Conservation (phyloP, 192 early-diverging fungal genomes). For the Hyaloraphidium curvatum region DNA sequence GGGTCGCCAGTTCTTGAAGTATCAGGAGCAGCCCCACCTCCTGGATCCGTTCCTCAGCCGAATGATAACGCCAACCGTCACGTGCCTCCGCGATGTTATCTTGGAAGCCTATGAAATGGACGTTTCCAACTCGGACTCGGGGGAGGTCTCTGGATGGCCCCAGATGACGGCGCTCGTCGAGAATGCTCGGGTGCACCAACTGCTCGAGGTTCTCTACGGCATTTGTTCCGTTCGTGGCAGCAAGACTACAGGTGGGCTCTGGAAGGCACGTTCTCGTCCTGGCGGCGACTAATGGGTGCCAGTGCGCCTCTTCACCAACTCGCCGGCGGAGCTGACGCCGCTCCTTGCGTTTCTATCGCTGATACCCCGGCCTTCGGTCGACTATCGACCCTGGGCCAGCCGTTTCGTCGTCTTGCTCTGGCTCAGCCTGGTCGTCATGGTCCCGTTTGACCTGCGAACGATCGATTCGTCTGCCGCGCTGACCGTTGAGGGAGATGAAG, state of each 20-base stretch:
- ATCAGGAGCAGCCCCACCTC: constrained; percentile 59
- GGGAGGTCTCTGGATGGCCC: neutral
- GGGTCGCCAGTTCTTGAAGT: constrained; percentile 9
- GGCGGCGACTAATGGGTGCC: neutral
- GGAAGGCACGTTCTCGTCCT: neutral
- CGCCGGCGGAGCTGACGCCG: constrained; percentile 74
- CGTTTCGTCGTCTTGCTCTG: constrained; percentile 73
- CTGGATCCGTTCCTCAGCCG: constrained; percentile 54
- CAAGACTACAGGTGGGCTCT: constrained; percentile 53
- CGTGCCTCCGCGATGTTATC: constrained; percentile 26
- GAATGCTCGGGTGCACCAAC: constrained; percentile 1
- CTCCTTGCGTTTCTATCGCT: constrained; percentile 43
- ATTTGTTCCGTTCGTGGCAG: constrained; percentile 73
- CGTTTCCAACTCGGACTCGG: neutral
- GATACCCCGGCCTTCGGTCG: constrained; percentile 6
- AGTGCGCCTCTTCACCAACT: constrained; percentile 83
- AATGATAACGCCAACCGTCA: constrained; percentile 38
- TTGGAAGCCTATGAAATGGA: constrained; percentile 2
- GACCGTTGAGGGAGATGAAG: too few relatives aligned
- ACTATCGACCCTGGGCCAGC: constrained; percentile 39
- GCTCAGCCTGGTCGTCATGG: constrained; percentile 86
- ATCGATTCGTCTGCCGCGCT: too few relatives aligned
- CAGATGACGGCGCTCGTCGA: neutral
- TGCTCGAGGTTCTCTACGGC: constrained; percentile 44
- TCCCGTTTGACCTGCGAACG: constrained; percentile 96